Evolutionary conservation across 495 filamentous ascomycete species (phyloP).

Genomic region (Hyaloscypha finlandica): DNA sequence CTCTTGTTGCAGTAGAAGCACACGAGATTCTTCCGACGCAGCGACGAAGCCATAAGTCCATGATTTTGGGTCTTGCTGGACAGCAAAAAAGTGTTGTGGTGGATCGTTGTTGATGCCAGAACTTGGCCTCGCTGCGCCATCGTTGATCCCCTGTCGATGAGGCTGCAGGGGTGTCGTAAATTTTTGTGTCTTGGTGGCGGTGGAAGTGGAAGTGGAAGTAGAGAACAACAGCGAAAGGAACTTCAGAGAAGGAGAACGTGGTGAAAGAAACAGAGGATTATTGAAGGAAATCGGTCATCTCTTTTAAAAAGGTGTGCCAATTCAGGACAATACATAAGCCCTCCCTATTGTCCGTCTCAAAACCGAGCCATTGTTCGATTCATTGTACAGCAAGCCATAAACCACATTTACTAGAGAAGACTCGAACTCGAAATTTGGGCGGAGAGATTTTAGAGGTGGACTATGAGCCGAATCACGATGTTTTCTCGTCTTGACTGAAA

Average conservation of each 20-base stretch:
- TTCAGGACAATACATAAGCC: too few relatives aligned
- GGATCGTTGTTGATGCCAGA: neutral
- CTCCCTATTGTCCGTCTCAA: too few relatives aligned
- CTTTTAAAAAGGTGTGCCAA: too few relatives aligned
- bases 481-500: too few relatives aligned
- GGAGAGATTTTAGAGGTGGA: too few relatives aligned
- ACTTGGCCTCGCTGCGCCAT: neutral
- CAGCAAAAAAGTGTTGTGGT: slow-evolving; percentile 2
- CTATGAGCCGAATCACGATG: too few relatives aligned
- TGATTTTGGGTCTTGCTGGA: slow-evolving; percentile 20
- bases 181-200: neutral
- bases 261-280: neutral
- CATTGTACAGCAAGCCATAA: too few relatives aligned
- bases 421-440: too few relatives aligned
- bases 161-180: neutral
- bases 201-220: neutral
- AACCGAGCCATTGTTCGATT: too few relatives aligned
- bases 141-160: neutral
- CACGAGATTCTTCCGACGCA: slow-evolving; percentile 50
- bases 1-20: slow-evolving; percentile 79
- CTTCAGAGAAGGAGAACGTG: neutral
- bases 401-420: too few relatives aligned
- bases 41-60: slow-evolving; percentile 48
- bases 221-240: neutral
- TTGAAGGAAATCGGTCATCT: neutral